Evolutionary conservation across 2,329 filamentous ascomycete genomes (phyloP), one percentile per base, ranked within the genome.

Genomic region (Calonectria montana): DNA sequence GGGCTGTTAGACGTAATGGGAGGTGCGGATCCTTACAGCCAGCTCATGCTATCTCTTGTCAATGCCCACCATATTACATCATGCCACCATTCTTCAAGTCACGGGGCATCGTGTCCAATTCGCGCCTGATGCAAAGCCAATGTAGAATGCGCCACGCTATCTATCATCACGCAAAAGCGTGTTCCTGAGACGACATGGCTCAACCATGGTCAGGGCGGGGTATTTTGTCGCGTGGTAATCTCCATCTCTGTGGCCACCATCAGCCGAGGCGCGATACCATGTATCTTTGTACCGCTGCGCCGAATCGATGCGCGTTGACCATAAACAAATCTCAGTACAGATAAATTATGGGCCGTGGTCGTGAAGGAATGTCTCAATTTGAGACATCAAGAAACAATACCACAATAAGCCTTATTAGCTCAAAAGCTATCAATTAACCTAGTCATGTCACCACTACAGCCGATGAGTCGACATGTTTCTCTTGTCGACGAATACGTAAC

Each of bases 401-500:
- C 25, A 4, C 12, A 12, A 9, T 50, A 21, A 5, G 41, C 25
- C 13, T n/a, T 53, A 35, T 39, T 41, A 27, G n/a, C 23, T 35
- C 16, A 16, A 12, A 8, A 25, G 8, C 18, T 12, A 35, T 37
- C 21, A 25, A 31, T 9, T 47, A 39, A 4, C 8, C 6, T 25
- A 66, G 31, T 21, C 13, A 74, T 72, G 70, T 67, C 76, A 29
- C 39, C 57, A 23, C 13, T 21, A 50, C 31, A n/a, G 18, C 21
- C 13, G 1, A 71, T 63, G n/a, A 73, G 67, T 39, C 53, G 21
- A 39, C 25, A 59, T 39, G 68, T 73, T 8, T 16, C 55, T 8
- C 68, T 78, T 2, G 76, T 78, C 23, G 74, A 78, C 6, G 75
- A 75, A 15, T 78, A 78, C 41, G 74, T 78, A 2, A 68, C 72